Evolutionary conservation across 257 asterid species (phyloP).

Genomic region (Nemophila menziesii): DNA sequence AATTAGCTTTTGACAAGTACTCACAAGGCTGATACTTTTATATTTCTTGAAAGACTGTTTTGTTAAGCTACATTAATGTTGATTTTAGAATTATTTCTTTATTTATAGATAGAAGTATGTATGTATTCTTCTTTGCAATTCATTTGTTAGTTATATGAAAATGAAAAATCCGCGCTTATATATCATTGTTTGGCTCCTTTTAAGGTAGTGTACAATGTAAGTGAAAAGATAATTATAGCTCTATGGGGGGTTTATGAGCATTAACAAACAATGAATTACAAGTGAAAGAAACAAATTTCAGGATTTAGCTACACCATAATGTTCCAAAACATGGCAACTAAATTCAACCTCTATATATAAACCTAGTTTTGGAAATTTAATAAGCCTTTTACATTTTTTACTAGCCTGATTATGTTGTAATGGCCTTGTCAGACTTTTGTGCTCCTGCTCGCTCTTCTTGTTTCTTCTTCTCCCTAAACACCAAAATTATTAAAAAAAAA

Average conservation of each 20-base stretch:
- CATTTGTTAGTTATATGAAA: too few relatives aligned
- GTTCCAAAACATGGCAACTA: neutral
- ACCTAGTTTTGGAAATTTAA: neutral
- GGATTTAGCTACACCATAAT: neutral
- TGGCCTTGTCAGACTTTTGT: slow-evolving; percentile 77
- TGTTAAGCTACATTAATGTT: neutral
- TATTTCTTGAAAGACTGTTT: neutral
- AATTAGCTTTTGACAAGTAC: neutral
- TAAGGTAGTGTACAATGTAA: too few relatives aligned
- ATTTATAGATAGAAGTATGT: too few relatives aligned
- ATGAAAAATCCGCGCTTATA: too few relatives aligned
- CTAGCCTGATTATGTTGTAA: slow-evolving; percentile 41
- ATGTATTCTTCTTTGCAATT: too few relatives aligned
- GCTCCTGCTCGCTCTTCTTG: slow-evolving; percentile 63
- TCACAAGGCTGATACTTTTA: neutral
- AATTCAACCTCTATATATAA: slow-evolving; percentile 1
- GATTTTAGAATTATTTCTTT: too few relatives aligned
- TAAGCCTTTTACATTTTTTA: slow-evolving; percentile 13
- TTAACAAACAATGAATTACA: neutral
- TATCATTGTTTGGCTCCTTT: neutral
- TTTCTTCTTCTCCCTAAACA: slow-evolving; percentile 83
- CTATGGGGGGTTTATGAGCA: neutral
- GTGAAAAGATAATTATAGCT: neutral
- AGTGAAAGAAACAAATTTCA: neutral
- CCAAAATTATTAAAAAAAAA: too few relatives aligned